Evolutionary conservation across 805 yeast genomes (phyloP).

Genomic region (Starmerella vaccinii): DNA sequence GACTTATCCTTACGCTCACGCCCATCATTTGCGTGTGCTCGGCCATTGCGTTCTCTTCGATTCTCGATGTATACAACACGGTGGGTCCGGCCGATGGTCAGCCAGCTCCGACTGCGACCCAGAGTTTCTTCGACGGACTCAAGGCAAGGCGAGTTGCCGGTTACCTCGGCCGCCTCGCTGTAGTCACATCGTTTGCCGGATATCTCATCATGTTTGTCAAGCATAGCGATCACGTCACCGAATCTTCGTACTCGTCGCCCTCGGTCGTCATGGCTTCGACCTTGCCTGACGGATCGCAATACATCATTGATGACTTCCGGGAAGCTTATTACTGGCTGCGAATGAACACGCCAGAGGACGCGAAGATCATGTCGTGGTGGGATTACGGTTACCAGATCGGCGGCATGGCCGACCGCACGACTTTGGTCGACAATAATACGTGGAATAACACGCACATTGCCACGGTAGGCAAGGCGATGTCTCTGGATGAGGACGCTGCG

Average conservation of each 20-base stretch:
- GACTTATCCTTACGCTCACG: conserved; percentile 92
- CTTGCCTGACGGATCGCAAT: conserved; percentile 73
- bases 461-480: conserved; percentile 97
- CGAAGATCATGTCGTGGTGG: conserved; percentile 99
- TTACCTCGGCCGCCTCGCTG: conserved; percentile 48
- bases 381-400: conserved; percentile 99
- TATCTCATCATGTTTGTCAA: conserved; percentile 73
- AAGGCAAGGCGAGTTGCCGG: conserved; percentile 15
- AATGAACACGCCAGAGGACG: conserved; percentile 94
- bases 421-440: conserved; percentile 95
- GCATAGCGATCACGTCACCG: conserved; percentile 97
- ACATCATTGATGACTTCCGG: conserved; percentile 88
- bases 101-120: conserved; percentile 11
- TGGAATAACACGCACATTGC: conserved; percentile 99
- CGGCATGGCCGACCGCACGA: conserved; percentile 99
- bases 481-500: conserved; percentile 75
- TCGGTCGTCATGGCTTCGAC: conserved; percentile 86
- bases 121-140: conserved; percentile 23
- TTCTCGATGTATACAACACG: conserved; percentile 61
- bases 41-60: conserved; percentile 75
- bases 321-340: conserved; percentile 99
- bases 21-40: conserved; percentile 92
- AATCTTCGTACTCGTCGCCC: conserved; percentile 92
- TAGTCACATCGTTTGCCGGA: conserved; percentile 55
- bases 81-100: conserved; percentile 5